Evolutionary conservation across 129 eudicot genomes (phyloP), one percentile per base, ranked within the genome.

Genomic region (Lactuca saligna): DNA sequence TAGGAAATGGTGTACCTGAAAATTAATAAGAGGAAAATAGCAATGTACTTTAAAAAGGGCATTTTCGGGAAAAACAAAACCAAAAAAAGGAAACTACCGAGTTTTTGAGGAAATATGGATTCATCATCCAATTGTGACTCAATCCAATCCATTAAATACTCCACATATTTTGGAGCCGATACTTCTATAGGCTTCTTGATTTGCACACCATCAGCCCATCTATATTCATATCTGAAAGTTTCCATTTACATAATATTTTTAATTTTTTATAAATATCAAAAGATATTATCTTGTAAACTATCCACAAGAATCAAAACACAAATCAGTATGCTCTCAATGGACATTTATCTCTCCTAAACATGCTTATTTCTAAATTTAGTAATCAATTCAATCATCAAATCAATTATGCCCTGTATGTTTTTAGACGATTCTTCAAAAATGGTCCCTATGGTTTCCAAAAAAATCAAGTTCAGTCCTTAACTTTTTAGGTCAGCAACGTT

Each of bases 101-200:
- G 87, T 83, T 74, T 90, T 79, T 90, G 97, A 63, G 97, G 97
- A 63, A 90, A 90, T 69, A 90, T 72, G 49, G 97, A 86, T 71
- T 90, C 97, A 80, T 86, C 91, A 65, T 90, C 94, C 73, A 90
- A 66, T 79, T 90, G 97, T 20, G 94, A 68, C 84, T 89, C 96
- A 65, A 89, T 82, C 96, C 96, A 89, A 61, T 86, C 94, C 96
- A 89, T 89, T 81, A 89, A 65, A 59, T 89, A 89, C 78, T 89
- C 96, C 11, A 86, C 96, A 76, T 90, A 90, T 80, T 89, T 89
- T 57, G 96, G 96, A 58, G 96, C 96, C 20, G 96, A 86, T 79
- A 89, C 94, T 75, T 90, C 97, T 55, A 90, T 90, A 32, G 97
- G 97, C 75, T 90, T 90, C 85, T 90, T 90, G 65, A 90, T 90